Base-by-base conservation (phyloP, 768 basidiomycete species). In the Nevesoporus exiguus region DNA sequence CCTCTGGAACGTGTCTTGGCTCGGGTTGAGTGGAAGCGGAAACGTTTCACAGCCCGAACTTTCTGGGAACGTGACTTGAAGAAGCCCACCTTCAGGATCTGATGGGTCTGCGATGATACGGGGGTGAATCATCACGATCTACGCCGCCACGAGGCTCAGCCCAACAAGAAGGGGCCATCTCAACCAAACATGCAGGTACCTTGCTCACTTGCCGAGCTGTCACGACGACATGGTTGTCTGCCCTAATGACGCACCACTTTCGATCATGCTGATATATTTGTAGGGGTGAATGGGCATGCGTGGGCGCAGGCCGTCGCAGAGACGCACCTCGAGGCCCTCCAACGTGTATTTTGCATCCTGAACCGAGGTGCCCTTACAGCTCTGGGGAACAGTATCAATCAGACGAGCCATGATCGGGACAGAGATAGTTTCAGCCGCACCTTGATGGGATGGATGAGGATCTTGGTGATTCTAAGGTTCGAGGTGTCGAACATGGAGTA, bases 41-140 rank as follows among this genome's bases (percentile, higher is more conserved):
- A 91, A 86, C 3, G 76, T 65, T 55, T 79, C 77, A 61, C 81
- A 81, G 0, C 74, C 82, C 0, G 83, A 79, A 25, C 77, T 80
- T 7, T 74, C 70, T 19, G 88, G 88, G 62, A 91, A 87, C 0
- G 72, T 68, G 31, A 92, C 73, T 24, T 74, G 68, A 17, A 91
- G 73, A 3, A 63, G 52, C 15, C 84, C 84, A 7, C 76, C 75
- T 33, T 79, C 65, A 1, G 77, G 74, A 10, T 73, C 75, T 7
- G 66, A 63, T 11, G 73, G 64, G 60, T 85, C 81, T 49, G 58
- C 44, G 50, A 80, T 67, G 52, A 90, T 77, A 11, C 65, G 67
- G 0, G 89, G 85, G 5, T 75, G 72, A 48, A 91, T 80, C 34
- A 90, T 74, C 17, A 90, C 79, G 76, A 88, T 81, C 88, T 90